Conservation (phyloP, 1,139 yeast genomes). For the Dujonia santamariae region DNA sequence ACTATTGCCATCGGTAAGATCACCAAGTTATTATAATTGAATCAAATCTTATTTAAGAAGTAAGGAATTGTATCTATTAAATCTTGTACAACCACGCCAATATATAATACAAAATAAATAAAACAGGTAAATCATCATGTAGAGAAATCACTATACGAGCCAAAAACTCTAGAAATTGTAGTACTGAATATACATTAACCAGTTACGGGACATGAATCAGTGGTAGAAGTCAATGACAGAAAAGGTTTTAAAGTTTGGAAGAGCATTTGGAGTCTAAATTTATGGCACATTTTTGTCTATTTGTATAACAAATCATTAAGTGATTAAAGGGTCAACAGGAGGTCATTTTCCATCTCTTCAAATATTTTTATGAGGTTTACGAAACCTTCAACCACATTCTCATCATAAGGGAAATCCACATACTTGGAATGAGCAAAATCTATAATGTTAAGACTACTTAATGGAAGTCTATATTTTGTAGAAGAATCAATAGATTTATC, state of each 20-base stretch:
- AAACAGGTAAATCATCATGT: no score
- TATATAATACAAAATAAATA: no score
- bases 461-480: constrained; percentile 21
- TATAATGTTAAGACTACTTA: constrained; percentile 63
- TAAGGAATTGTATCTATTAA: background rate
- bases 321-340: no score
- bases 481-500: no score
- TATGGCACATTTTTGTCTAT: no score
- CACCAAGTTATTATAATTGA: constrained; percentile 62
- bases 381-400: constrained; percentile 64
- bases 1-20: constrained; percentile 98
- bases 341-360: constrained; percentile 25
- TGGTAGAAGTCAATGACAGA: no score
- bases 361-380: constrained; percentile 53
- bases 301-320: background rate
- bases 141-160: no score
- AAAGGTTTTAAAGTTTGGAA: no score
- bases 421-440: constrained; percentile 88
- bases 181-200: no score
- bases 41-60: constrained; percentile 5
- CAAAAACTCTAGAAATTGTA: no score
- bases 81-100: background rate
- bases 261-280: no score
- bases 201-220: no score
- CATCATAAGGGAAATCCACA: constrained; percentile 67